Percentiles rank a stretch among this genome's conserved stretches.
phyloP scores from a whole-genome alignment of 2,329 filamentous ascomycete genomes.

The Pseudogymnoascus sp. region DNA sequence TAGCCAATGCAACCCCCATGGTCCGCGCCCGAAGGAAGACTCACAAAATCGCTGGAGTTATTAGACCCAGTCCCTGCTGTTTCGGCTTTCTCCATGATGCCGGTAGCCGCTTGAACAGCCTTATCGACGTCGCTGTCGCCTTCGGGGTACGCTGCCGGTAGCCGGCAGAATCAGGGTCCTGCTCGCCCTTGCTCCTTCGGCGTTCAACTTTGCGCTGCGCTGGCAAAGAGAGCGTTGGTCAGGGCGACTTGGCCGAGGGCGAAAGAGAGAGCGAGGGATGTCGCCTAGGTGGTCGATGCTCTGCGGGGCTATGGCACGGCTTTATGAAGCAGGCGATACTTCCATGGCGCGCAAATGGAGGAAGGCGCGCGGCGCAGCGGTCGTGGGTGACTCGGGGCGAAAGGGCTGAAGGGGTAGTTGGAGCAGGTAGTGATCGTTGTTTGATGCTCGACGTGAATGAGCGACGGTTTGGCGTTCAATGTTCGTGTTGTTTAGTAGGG shows the following conservation, averaged over 20 bases:
- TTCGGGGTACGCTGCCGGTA: not conserved
- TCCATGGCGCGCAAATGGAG: not conserved
- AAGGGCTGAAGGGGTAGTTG: not conserved
- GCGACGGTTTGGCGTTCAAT: not conserved
- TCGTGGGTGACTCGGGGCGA: not conserved
- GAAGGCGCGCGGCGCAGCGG: not conserved
- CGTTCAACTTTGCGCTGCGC: not conserved
- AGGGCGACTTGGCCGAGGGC: constrained; percentile 1
- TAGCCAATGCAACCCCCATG: constrained; percentile 15
- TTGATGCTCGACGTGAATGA: not conserved
- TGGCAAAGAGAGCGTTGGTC: not conserved
- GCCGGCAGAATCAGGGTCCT: constrained; percentile 5
- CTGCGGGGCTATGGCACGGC: constrained; percentile 3
- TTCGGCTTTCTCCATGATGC: constrained; percentile 26
- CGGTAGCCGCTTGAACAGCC: constrained; percentile 5
- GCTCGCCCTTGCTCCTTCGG: not conserved
- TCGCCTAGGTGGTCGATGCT: constrained; percentile 4
- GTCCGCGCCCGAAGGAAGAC: constrained; percentile 31
- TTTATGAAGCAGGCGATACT: constrained; percentile 6
- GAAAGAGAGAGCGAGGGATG: not conserved
- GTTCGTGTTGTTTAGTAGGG: constrained; percentile 3
- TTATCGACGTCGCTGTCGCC: not conserved
- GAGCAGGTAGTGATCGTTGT: not conserved
- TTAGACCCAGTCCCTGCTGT: constrained; percentile 41
- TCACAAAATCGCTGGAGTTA: constrained; percentile 93